phyloP scores from a whole-genome alignment of 495 filamentous ascomycete genomes.

The Penicillium paxilli region DNA sequence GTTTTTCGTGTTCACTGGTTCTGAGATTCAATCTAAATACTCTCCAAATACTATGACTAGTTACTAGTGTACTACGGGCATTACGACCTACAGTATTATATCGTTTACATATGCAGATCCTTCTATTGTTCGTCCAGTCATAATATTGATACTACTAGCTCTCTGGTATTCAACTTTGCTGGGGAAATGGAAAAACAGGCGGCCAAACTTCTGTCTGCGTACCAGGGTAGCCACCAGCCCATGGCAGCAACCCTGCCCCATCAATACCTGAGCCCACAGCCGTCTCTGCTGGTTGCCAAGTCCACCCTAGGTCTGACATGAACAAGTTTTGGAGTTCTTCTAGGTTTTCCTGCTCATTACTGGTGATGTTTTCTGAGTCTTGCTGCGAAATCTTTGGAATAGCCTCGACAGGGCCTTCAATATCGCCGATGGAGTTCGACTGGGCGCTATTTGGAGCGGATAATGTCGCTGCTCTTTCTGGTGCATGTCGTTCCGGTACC shows the following conservation, averaged over 20 bases:
- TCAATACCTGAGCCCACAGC: slow-evolving; percentile 31
- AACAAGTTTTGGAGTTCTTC: slow-evolving; percentile 30
- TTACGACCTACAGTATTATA: too few species aligned
- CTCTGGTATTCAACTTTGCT: slow-evolving; percentile 8
- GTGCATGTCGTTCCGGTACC: slow-evolving; percentile 33
- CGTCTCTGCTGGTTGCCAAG: slow-evolving; percentile 36
- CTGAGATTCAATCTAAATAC: too few species aligned
- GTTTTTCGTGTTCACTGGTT: too few species aligned
- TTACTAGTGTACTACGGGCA: too few species aligned
- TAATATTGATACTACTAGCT: too few species aligned
- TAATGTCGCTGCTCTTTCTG: slow-evolving; percentile 21
- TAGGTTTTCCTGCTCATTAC: slow-evolving; percentile 18
- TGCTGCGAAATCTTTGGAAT: background rate
- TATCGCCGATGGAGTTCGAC: slow-evolving; percentile 6
- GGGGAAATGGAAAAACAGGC: slow-evolving; percentile 30
- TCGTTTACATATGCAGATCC: too few species aligned
- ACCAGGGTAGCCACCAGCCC: slow-evolving; percentile 27
- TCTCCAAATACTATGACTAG: too few species aligned
- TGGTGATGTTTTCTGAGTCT: background rate
- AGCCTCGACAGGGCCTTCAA: background rate
- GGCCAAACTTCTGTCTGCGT: slow-evolving; percentile 26
- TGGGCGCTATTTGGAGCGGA: slow-evolving; percentile 20
- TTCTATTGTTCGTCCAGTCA: too few species aligned
- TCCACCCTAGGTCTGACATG: slow-evolving; percentile 36
- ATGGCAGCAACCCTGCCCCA: slow-evolving; percentile 25